Evolutionary conservation across 345 rosid genomes (phyloP), one percentile per base, ranked within the genome.

Genomic region (Citrus australasica): DNA sequence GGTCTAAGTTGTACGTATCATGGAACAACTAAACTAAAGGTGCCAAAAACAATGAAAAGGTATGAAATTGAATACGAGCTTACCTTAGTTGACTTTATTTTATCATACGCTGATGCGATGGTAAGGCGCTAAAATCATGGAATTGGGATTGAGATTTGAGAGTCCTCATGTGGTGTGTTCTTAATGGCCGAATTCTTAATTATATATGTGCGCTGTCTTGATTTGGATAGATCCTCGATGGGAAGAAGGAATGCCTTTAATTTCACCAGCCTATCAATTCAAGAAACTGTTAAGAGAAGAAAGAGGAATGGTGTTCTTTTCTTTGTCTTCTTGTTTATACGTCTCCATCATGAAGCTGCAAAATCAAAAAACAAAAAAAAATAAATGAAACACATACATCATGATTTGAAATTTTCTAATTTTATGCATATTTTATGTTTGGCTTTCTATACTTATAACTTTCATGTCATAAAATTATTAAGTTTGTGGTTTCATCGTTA

Each of bases 171-270:
- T 80, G 83, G 74, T 55, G 58, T 77, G 76, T 73, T 79, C 33
- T 68, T 67, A 64, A 51, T 24, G 68, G 85, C 73, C 80, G 62
- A 79, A 61, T 63, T 70, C 17, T 46, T 46, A 11, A 40, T 67
- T 35, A 33, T 17, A 56, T 19, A 11, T n/a, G 81, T 69, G 72
- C 68, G 63, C 70, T 77, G 58, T 40, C 37, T 64, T 83, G 86
- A 83, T 70, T 33, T 56, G n/a, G 81, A 80, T 83, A 69, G 81
- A 73, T 83, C 82, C 62, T 66, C 21, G 2, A 64, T 59, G 35
- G 74, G 33, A 55, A 28, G 73, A 27, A 32, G 22, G 42, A 0
- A 19, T 38, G 35, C 77, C 77, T 61, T 75, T 71, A 65, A 51
- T 69, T 75, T 71, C 63, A 67, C 80, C 66, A 35, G 25, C 68